A percentile compares a stretch with the other conserved stretches of the same genome.
These are phyloP conservation scores for Nigrospora oryzae DNA, from an alignment of 2,329 filamentous ascomycete genomes.

Conservation along the genomic window DNA sequence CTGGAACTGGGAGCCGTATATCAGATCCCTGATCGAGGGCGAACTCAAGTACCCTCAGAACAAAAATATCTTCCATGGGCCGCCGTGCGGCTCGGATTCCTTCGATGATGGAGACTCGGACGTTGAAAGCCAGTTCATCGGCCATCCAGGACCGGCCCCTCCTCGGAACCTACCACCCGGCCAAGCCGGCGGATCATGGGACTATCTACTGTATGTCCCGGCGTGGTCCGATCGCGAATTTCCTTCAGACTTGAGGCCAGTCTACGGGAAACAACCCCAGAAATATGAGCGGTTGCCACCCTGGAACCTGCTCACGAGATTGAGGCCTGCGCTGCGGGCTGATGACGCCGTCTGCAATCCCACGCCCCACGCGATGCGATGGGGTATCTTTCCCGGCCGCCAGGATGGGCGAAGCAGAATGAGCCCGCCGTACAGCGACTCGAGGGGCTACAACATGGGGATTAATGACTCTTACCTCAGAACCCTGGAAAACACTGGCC, in stretches of 20 bases:
- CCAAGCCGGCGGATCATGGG: constrained; percentile 5
- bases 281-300: constrained; percentile 1
- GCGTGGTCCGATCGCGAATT: constrained; percentile 15
- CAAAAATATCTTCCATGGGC: too few relatives aligned
- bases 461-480: constrained; percentile 10
- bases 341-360: constrained; percentile 10
- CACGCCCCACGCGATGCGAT: constrained; percentile 14
- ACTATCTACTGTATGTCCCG: constrained; percentile 12
- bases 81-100: too few relatives aligned
- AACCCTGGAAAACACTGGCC: constrained; percentile 1
- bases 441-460: constrained; percentile 10
- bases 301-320: neutral
- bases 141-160: too few relatives aligned
- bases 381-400: constrained; percentile 15
- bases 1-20: too few relatives aligned
- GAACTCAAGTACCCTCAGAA: too few relatives aligned
- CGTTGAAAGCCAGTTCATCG: too few relatives aligned
- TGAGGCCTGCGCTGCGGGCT: constrained; percentile 14
- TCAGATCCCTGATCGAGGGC: too few relatives aligned
- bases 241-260: neutral
- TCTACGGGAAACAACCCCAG: neutral
- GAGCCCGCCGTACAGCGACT: constrained; percentile 13
- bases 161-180: neutral
- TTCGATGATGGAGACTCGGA: too few relatives aligned
- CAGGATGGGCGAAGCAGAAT: constrained; percentile 16